A percentile compares a stretch with the other conserved stretches of the same genome.
Conservation (phyloP, 768 basidiomycete genomes). For the Lepiota brunneoincarnata region DNA sequence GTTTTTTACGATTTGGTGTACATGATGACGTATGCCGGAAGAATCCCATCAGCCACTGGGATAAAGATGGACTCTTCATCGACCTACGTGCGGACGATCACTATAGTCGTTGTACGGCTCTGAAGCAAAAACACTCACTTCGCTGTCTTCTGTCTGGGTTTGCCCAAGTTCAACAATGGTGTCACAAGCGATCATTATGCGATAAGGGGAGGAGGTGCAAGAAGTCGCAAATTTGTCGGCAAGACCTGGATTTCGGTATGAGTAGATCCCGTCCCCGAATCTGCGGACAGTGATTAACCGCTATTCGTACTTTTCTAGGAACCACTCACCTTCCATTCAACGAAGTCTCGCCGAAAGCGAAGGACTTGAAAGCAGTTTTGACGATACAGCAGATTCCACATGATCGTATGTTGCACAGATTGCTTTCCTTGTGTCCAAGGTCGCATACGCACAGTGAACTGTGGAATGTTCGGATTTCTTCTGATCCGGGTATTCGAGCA, state of each 20-base stretch:
- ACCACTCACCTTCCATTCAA: conserved; percentile 53
- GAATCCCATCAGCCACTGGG: conserved; percentile 49
- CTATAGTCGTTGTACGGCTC: conserved; percentile 12
- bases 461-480: conserved; percentile 59
- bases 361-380: conserved; percentile 52
- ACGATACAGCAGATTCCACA: conserved; percentile 64
- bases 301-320: neutral
- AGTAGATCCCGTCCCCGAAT: conserved; percentile 63
- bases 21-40: conserved; percentile 58
- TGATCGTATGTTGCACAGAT: conserved; percentile 55
- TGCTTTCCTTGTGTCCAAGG: conserved; percentile 50
- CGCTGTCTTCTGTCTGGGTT: conserved; percentile 18
- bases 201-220: conserved; percentile 63
- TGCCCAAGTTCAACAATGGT: conserved; percentile 39
- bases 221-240: conserved; percentile 65
- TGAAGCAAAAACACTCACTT: conserved; percentile 22
- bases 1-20: conserved; percentile 32
- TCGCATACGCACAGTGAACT: conserved; percentile 69
- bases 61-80: conserved; percentile 52
- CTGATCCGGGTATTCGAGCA: conserved; percentile 33
- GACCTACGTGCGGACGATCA: conserved; percentile 28
- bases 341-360: conserved; percentile 52
- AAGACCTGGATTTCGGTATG: conserved; percentile 53
- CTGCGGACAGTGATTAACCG: conserved; percentile 26
- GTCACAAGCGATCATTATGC: conserved; percentile 63